These are phyloP conservation scores for Suillus brevipes DNA, from an alignment of 768 basidiomycete species.

Conservation along the genomic window DNA sequence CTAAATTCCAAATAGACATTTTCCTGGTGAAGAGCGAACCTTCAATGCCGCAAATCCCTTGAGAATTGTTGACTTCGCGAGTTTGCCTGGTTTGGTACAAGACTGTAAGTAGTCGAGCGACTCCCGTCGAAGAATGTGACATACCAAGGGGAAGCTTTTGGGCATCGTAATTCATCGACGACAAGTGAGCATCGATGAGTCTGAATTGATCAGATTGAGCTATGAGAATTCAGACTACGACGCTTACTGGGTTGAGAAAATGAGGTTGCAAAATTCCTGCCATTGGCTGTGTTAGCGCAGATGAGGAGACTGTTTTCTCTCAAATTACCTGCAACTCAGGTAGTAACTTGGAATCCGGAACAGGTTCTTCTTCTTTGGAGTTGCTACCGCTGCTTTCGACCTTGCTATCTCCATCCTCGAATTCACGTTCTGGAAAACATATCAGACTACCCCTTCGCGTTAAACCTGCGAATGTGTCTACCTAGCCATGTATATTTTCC, in stretches of 20 bases:
- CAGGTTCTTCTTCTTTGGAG: slow-evolving; percentile 32
- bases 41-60: slow-evolving; percentile 60
- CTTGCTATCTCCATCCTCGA: slow-evolving; percentile 47
- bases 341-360: slow-evolving; percentile 48
- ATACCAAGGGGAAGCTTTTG: slow-evolving; percentile 61
- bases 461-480: slow-evolving; percentile 20
- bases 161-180: slow-evolving; percentile 67
- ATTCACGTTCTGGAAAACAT: slow-evolving; percentile 45
- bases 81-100: slow-evolving; percentile 45
- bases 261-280: slow-evolving; percentile 49
- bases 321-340: slow-evolving; percentile 44
- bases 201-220: slow-evolving; percentile 27
- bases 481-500: slow-evolving; percentile 66
- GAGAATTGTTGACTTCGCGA: slow-evolving; percentile 60
- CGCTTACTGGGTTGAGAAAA: slow-evolving; percentile 50
- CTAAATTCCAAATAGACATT: neutral
- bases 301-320: neutral
- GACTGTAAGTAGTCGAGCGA: neutral
- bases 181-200: slow-evolving; percentile 52
- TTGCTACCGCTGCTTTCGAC: slow-evolving; percentile 25
- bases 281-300: neutral
- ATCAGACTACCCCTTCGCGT: neutral
- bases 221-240: neutral
- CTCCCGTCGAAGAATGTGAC: neutral
- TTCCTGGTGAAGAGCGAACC: slow-evolving; percentile 27